A percentile compares a stretch with the other conserved stretches of the same genome.
phyloP scores from a whole-genome alignment of 495 filamentous ascomycete species.

The Cercophora scortea region DNA sequence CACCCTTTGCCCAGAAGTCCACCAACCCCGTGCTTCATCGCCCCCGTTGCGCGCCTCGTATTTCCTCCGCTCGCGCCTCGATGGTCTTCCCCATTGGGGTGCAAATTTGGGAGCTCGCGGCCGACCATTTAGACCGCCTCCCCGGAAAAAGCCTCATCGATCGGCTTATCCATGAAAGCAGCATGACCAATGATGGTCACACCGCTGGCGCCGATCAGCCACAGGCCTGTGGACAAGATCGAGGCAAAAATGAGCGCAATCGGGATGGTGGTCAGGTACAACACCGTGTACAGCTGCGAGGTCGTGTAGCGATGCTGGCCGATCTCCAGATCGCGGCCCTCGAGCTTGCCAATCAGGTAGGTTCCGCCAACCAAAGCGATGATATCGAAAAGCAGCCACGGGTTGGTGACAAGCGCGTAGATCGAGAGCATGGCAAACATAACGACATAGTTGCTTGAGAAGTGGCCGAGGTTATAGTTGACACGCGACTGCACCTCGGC shows the following conservation, averaged over 20 bases:
- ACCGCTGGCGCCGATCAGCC: slow-evolving; percentile 90
- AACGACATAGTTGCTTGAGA: slow-evolving; percentile 95
- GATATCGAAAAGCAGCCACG: slow-evolving; percentile 80
- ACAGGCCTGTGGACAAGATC: slow-evolving; percentile 72
- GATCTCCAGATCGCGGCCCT: slow-evolving; percentile 79
- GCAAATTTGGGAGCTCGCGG: slow-evolving; percentile 95
- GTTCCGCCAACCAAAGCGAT: slow-evolving; percentile 75
- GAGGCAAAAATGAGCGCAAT: slow-evolving; percentile 69
- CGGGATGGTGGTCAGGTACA: slow-evolving; percentile 73
- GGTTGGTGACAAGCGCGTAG: slow-evolving; percentile 87
- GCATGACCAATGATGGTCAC: slow-evolving; percentile 93
- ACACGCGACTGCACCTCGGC: slow-evolving; percentile 84
- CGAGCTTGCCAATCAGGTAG: slow-evolving; percentile 81
- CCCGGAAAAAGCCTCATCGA: slow-evolving; percentile 99
- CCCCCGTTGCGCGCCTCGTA: slow-evolving; percentile 50
- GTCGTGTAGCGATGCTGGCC: slow-evolving; percentile 74
- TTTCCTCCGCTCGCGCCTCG: slow-evolving; percentile 67
- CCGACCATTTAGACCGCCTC: slow-evolving; percentile 99
- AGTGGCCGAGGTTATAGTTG: slow-evolving; percentile 95
- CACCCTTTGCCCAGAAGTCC: slow-evolving; percentile 35
- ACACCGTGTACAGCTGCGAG: slow-evolving; percentile 89
- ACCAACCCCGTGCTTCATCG: slow-evolving; percentile 36
- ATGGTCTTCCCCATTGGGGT: slow-evolving; percentile 98
- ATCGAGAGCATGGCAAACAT: slow-evolving; percentile 92
- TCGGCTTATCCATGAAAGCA: slow-evolving; percentile 93